Evolutionary conservation across 2,329 filamentous ascomycete genomes (phyloP).

Genomic region (Pseudogymnoascus sp.): DNA sequence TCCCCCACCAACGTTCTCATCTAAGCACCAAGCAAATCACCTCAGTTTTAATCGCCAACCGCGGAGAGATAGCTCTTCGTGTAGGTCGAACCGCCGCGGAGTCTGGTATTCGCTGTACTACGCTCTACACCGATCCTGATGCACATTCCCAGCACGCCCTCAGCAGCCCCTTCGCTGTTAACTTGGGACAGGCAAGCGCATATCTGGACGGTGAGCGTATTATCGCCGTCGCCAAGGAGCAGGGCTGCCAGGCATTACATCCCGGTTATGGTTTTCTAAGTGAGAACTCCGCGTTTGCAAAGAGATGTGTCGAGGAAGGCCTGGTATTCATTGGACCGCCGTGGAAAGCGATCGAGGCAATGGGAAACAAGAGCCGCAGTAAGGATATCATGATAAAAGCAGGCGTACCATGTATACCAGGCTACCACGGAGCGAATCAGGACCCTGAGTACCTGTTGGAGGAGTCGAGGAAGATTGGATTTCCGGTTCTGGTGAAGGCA

Average conservation of each 20-base stretch:
- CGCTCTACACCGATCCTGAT: slow-evolving; percentile 90
- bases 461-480: slow-evolving; percentile 63
- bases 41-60: slow-evolving; percentile 90
- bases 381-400: slow-evolving; percentile 96
- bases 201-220: slow-evolving; percentile 94
- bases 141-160: slow-evolving; percentile 79
- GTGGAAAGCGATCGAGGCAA: slow-evolving; percentile 70
- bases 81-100: slow-evolving; percentile 81
- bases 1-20: slow-evolving; percentile 1
- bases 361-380: slow-evolving; percentile 88
- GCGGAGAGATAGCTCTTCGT: slow-evolving; percentile 91
- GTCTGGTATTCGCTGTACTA: slow-evolving; percentile 87
- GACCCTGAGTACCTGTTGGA: slow-evolving; percentile 51
- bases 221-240: slow-evolving; percentile 75
- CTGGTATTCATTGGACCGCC: slow-evolving; percentile 93
- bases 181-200: slow-evolving; percentile 72
- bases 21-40: slow-evolving; percentile 44
- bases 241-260: slow-evolving; percentile 85
- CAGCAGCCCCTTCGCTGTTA: slow-evolving; percentile 74
- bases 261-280: slow-evolving; percentile 94
- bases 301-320: slow-evolving; percentile 79
- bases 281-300: slow-evolving; percentile 87
- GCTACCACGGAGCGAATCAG: slow-evolving; percentile 87
- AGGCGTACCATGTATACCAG: slow-evolving; percentile 93
- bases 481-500: slow-evolving; percentile 71